Evolutionary conservation across 305 asterid species (phyloP).

Genomic region (Fraxinus sp.): DNA sequence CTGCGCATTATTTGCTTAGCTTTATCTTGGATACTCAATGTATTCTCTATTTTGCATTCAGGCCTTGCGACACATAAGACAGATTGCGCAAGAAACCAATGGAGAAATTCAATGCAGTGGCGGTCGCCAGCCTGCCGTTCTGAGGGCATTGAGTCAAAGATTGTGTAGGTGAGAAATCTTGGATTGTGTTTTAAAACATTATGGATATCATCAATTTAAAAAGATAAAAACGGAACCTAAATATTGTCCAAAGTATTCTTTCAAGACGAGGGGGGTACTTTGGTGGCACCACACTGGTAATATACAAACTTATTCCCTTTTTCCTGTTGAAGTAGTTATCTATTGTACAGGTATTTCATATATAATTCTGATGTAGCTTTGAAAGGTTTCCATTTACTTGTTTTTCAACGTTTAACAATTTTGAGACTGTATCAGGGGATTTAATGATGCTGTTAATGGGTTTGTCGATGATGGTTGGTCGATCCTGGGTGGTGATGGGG

Average conservation of each 20-base stretch:
- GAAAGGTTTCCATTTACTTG: background rate
- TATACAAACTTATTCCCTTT: background rate
- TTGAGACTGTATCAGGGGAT: slow-evolving; percentile 57
- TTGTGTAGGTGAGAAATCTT: slow-evolving; percentile 60
- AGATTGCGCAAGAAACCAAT: slow-evolving; percentile 84
- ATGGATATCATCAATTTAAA: background rate
- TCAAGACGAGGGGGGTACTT: background rate
- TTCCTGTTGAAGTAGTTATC: background rate
- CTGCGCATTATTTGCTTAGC: background rate
- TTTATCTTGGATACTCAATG: background rate
- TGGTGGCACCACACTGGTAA: background rate
- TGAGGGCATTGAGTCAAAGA: slow-evolving; percentile 84
- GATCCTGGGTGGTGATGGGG: slow-evolving; percentile 74
- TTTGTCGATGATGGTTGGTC: slow-evolving; percentile 96
- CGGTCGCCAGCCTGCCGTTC: slow-evolving; percentile 85
- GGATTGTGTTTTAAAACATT: background rate
- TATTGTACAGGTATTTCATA: background rate
- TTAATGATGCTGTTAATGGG: slow-evolving; percentile 91
- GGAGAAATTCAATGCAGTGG: slow-evolving; percentile 80
- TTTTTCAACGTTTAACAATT: background rate
- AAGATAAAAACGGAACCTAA: background rate
- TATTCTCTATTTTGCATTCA: slow-evolving; percentile 25
- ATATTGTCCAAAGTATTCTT: background rate
- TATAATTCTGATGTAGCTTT: background rate
- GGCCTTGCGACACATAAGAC: slow-evolving; percentile 85